A percentile compares a stretch with the other conserved stretches of the same genome.
phyloP scores from a whole-genome alignment of 108 stramenopile species.

The Epipyxis sp. region DNA sequence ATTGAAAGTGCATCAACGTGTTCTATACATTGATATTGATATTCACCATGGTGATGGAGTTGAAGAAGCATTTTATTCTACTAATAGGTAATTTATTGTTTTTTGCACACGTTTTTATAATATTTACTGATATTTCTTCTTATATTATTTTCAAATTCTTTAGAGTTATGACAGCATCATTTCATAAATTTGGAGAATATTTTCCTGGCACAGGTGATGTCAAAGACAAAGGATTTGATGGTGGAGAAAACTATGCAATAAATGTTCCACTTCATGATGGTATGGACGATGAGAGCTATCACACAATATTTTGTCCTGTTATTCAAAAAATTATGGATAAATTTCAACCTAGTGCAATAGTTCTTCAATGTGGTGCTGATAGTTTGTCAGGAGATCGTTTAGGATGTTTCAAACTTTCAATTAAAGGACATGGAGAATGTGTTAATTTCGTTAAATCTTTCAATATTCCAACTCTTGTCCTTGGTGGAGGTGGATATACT shows the following conservation, averaged over 20 bases:
- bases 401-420: conserved; percentile 29
- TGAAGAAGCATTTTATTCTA: conserved; percentile 93
- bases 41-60: conserved; percentile 99
- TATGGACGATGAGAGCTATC: conserved; percentile 55
- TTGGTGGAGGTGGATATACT: conserved; percentile 98
- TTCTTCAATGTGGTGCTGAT: conserved; percentile 29
- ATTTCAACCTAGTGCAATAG: conserved; percentile 35
- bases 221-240: conserved; percentile 60
- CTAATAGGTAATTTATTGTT: no score
- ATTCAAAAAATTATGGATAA: conserved; percentile 47
- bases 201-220: conserved; percentile 68
- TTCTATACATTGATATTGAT: conserved; percentile 99
- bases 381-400: conserved; percentile 31
- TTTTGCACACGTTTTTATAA: conserved; percentile 10
- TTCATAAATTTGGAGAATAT: conserved; percentile 99
- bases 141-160: no score
- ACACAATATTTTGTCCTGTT: conserved; percentile 24
- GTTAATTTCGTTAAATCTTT: conserved; percentile 69
- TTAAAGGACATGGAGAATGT: conserved; percentile 55
- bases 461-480: conserved; percentile 83
- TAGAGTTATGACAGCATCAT: conserved; percentile 96
- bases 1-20: conserved; percentile 94
- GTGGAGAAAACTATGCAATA: conserved; percentile 94
- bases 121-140: conserved; percentile 1
- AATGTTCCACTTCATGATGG: conserved; percentile 81